Evolutionary conservation across 2,329 filamentous ascomycete genomes (phyloP).

Genomic region (Rutstroemia sp.): DNA sequence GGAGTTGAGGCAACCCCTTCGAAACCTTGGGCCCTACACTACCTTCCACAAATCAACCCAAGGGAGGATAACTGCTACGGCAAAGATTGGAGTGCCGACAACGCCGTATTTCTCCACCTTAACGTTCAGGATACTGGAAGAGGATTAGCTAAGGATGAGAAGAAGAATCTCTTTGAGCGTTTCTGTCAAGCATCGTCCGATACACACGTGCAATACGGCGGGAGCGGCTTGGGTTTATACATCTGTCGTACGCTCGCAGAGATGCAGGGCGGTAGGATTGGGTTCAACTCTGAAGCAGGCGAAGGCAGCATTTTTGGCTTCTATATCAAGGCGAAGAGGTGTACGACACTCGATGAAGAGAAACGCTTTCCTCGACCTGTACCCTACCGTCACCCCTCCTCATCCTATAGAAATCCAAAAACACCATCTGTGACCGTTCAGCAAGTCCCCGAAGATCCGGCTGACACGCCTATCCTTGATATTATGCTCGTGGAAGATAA

Average conservation of each 20-base stretch:
- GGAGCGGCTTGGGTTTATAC: conserved; percentile 71
- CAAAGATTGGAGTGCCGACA: not conserved
- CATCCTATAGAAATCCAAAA: not conserved
- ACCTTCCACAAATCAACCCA: not conserved
- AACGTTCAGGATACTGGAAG: not conserved
- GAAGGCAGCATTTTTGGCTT: conserved; percentile 70
- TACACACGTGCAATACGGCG: conserved; percentile 75
- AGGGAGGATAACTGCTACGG: not conserved
- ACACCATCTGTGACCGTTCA: not conserved
- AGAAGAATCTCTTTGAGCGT: conserved; percentile 46
- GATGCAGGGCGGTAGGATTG: conserved; percentile 73
- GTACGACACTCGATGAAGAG: not conserved
- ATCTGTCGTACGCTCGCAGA: conserved; percentile 74
- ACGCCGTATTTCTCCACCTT: not conserved
- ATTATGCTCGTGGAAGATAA: conserved; percentile 64
- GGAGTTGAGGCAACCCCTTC: not conserved
- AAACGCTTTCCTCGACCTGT: not conserved
- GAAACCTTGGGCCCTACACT: not conserved
- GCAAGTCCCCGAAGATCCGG: not conserved
- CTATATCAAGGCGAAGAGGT: conserved; percentile 40
- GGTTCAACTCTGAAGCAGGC: conserved; percentile 59
- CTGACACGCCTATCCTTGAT: not conserved
- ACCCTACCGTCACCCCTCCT: not conserved
- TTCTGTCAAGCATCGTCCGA: conserved; percentile 67
- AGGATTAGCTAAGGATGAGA: conserved; percentile 23